Conservation (phyloP, 352 stramenopile species). For the Blastocystis sp. region DNA sequence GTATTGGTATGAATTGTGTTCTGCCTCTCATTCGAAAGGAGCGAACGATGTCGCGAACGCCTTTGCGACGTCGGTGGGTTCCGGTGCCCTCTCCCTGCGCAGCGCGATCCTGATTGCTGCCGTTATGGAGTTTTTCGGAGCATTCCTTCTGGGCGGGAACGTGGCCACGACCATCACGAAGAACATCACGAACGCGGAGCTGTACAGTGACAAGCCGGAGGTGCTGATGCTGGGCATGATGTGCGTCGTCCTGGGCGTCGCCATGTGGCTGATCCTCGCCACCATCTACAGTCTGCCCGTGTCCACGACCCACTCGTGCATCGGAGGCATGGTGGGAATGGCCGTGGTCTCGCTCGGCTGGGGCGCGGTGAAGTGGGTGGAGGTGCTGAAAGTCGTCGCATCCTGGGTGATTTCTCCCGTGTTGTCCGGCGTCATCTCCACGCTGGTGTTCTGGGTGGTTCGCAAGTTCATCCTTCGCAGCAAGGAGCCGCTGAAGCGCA, state of each 20-base stretch:
- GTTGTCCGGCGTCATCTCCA: slow-evolving; percentile 71
- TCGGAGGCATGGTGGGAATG: slow-evolving; percentile 78
- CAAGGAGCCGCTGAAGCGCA: slow-evolving; percentile 71
- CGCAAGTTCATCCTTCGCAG: slow-evolving; percentile 73
- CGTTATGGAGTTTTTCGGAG: slow-evolving; percentile 75
- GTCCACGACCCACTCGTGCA: slow-evolving; percentile 79
- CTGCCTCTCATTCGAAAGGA: slow-evolving; percentile 70
- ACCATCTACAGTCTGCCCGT: slow-evolving; percentile 77
- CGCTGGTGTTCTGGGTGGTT: slow-evolving; percentile 73
- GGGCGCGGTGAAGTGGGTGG: slow-evolving; percentile 63
- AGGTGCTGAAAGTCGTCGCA: slow-evolving; percentile 66
- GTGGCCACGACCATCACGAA: slow-evolving; percentile 75
- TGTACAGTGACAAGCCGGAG: slow-evolving; percentile 75
- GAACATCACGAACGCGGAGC: slow-evolving; percentile 73
- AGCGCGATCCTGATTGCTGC: slow-evolving; percentile 74
- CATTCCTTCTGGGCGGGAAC: slow-evolving; percentile 74
- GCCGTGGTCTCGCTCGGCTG: slow-evolving; percentile 74
- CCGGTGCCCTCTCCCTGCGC: slow-evolving; percentile 74
- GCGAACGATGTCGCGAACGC: slow-evolving; percentile 77
- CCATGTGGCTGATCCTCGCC: slow-evolving; percentile 75
- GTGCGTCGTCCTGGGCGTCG: slow-evolving; percentile 73
- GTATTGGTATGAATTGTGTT: slow-evolving; percentile 71
- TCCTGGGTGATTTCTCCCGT: slow-evolving; percentile 76
- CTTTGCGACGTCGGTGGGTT: slow-evolving; percentile 75
- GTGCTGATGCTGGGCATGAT: slow-evolving; percentile 75